Percentiles rank a stretch among this genome's conserved stretches.
Conservation (phyloP, 192 early-diverging fungal genomes). For the Gamsiella multidivaricata region DNA sequence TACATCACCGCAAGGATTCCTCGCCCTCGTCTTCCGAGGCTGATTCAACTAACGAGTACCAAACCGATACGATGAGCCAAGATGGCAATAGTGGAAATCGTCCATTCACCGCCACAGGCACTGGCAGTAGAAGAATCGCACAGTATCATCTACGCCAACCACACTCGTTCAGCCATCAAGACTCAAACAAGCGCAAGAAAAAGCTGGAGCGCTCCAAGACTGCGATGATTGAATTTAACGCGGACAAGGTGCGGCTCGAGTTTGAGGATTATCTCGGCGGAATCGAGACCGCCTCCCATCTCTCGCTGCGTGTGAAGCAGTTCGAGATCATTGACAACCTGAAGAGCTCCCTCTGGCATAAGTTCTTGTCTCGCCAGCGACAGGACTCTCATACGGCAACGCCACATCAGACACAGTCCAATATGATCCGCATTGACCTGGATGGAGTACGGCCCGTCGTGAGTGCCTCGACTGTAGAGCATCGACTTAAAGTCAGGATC, state of each 20-base stretch:
- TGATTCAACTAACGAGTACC: conserved; percentile 38
- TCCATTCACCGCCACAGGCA: conserved; percentile 16
- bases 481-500: conserved; percentile 69
- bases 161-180: conserved; percentile 19
- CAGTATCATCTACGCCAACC: conserved; percentile 15
- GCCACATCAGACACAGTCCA: conserved; percentile 70
- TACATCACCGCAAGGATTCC: conserved; percentile 3
- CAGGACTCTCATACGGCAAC: conserved; percentile 59
- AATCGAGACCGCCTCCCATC: conserved; percentile 59
- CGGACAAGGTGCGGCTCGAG: conserved; percentile 63
- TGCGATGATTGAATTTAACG: conserved; percentile 65
- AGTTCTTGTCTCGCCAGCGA: conserved; percentile 77
- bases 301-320: conserved; percentile 65
- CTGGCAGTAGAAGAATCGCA: conserved; percentile 9
- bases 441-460: conserved; percentile 68
- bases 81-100: conserved; percentile 22
- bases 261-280: conserved; percentile 63
- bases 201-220: conserved; percentile 56
- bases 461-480: conserved; percentile 64
- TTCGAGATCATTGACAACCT: conserved; percentile 85
- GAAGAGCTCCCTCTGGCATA: conserved; percentile 78
- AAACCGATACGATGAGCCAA: conserved; percentile 39
- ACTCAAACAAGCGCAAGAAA: conserved; percentile 35
- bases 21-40: conserved; percentile 43
- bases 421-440: conserved; percentile 72